Conservation (phyloP, 2,329 filamentous ascomycete genomes). For the Aspergillus sp. region DNA sequence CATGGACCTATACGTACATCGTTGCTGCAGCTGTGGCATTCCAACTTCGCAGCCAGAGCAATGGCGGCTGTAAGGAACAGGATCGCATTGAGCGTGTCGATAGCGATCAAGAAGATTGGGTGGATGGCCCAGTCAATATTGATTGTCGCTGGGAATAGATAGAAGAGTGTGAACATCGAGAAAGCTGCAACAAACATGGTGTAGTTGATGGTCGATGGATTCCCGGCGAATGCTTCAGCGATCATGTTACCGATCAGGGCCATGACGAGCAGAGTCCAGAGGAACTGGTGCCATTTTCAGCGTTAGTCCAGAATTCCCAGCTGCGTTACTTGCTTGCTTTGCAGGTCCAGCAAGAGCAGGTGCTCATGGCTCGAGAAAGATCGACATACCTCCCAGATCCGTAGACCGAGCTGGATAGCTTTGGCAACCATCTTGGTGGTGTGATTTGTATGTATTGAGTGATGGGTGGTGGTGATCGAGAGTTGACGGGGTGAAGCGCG, state of each 20-base stretch:
- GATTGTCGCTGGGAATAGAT: slow-evolving; percentile 48
- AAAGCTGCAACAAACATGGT: slow-evolving; percentile 53
- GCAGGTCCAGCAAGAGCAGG: background rate
- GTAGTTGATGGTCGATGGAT: slow-evolving; percentile 60
- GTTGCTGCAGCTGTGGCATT: slow-evolving; percentile 49
- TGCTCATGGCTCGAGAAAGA: background rate
- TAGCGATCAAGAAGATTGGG: slow-evolving; percentile 45
- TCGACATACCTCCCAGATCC: slow-evolving; percentile 35
- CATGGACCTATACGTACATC: slow-evolving; percentile 37
- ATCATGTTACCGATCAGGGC: slow-evolving; percentile 66
- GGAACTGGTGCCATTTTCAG: slow-evolving; percentile 48
- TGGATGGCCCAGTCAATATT: slow-evolving; percentile 44
- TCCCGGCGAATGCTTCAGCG: slow-evolving; percentile 52
- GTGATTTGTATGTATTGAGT: slow-evolving; percentile 1
- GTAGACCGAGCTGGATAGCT: slow-evolving; percentile 34
- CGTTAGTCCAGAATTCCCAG: background rate
- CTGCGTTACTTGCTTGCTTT: background rate
- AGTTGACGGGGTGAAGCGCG: background rate
- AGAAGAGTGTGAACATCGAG: slow-evolving; percentile 51
- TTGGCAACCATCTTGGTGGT: slow-evolving; percentile 28
- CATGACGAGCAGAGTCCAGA: slow-evolving; percentile 63
- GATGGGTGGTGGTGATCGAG: background rate
- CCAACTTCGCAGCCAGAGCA: slow-evolving; percentile 51
- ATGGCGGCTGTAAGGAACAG: slow-evolving; percentile 53
- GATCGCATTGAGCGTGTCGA: slow-evolving; percentile 52